Evolutionary conservation across 164 flowering plant species (phyloP).

Genomic region (Malania oleifera): DNA sequence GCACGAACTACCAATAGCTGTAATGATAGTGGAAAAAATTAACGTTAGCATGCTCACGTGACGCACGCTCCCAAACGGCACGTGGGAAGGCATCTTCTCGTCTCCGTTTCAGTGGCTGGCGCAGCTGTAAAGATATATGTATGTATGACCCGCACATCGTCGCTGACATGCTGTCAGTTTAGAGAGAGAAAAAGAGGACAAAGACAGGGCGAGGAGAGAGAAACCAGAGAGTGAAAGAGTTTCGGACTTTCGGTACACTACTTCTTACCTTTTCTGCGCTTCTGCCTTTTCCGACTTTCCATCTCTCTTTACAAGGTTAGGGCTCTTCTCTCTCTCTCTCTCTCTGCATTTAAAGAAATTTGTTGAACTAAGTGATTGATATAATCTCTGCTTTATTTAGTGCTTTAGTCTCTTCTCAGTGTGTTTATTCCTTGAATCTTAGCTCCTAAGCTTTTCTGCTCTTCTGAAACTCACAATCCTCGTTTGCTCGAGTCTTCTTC

Average conservation of each 20-base stretch:
- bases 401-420: background rate
- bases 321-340: constrained; percentile 4
- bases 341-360: background rate
- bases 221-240: background rate
- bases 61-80: too few relatives aligned
- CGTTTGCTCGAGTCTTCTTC: background rate
- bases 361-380: background rate
- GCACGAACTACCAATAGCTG: too few relatives aligned
- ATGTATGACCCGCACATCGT: too few relatives aligned
- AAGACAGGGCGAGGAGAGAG: constrained; percentile 6
- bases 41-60: too few relatives aligned
- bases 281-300: background rate
- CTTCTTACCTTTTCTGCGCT: constrained; percentile 10
- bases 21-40: too few relatives aligned
- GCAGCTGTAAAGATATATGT: too few relatives aligned
- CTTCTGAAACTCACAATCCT: constrained; percentile 1
- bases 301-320: constrained; percentile 8
- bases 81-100: too few relatives aligned
- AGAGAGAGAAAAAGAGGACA: background rate
- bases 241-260: background rate
- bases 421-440: constrained; percentile 18
- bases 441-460: constrained; percentile 16
- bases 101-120: too few relatives aligned
- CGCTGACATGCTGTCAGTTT: too few relatives aligned
- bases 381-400: background rate